Evolutionary conservation across 805 yeast species (phyloP), one percentile per base, ranked within the genome.

Genomic region (Candida sanyiensis): DNA sequence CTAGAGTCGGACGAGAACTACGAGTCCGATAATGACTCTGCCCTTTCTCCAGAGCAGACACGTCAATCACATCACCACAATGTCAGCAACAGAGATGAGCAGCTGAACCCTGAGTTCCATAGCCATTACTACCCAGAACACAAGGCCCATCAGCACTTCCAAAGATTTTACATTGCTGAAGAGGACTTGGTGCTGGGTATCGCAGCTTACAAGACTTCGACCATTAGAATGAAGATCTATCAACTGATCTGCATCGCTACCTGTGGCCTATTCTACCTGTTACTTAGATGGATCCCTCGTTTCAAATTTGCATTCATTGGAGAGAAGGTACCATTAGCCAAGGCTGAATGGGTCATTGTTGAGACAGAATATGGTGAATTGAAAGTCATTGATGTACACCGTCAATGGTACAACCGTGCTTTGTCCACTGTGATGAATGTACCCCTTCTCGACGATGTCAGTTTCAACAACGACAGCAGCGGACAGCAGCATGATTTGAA

Each of bases 311-410:
- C 69, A 39, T 61, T 85, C 45, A 70, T 73, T 67, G 96, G 95
- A 6, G 61, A 62, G 15, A 66, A 69, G 21, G 69, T 74, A 4
- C 82, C 94, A 0, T 64, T 93, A 44, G 96, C 87, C 1, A 72
- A 73, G 45, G 82, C 96, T 23, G 95, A 88, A 52, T 86, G 96
- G 93, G 83, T 89, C 12, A 95, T 88, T 13, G 71, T 93, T 18
- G 99, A 93, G 62, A 94, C 87, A 49, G 97, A 89, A 57, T 82
- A 77, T 67, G 97, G 97, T 15, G 95, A 87, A 50, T 69, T 93
- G 45, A 69, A 73, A 26, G 72, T 81, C 15, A 70, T 76, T 4
- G 58, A 63, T 3, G 77, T 93, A 11, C 52, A 64, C 1, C 72
- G 81, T 47, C 61, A 63, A 31, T 72, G 84, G 67, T 85, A 81